Percentiles rank a stretch among this genome's conserved stretches.
Conservation (phyloP, 2,329 filamentous ascomycete species). For the Diaporthe velutina region DNA sequence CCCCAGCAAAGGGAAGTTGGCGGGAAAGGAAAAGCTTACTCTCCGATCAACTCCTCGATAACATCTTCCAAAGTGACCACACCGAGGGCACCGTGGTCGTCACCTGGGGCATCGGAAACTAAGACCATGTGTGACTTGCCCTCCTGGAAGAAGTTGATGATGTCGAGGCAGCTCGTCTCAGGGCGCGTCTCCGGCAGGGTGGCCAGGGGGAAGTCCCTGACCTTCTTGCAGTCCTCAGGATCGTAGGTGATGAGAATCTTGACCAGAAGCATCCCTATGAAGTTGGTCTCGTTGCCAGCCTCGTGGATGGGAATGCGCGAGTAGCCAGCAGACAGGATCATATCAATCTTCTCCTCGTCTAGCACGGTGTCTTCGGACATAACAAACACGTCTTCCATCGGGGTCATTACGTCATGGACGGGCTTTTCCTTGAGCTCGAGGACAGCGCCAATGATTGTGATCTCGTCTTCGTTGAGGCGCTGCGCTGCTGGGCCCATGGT, state of each 20-base stretch:
- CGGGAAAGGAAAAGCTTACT: conserved; percentile 70
- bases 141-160: conserved; percentile 99
- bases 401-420: conserved; percentile 97
- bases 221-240: conserved; percentile 88
- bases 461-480: conserved; percentile 94
- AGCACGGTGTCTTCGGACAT: conserved; percentile 96
- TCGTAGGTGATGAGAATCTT: conserved; percentile 99
- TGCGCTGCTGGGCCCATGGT: conserved; percentile 89
- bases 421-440: conserved; percentile 96
- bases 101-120: conserved; percentile 90
- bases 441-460: conserved; percentile 98
- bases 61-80: conserved; percentile 98
- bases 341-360: conserved; percentile 94
- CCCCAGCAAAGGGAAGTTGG: neutral
- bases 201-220: conserved; percentile 91
- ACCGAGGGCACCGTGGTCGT: conserved; percentile 88
- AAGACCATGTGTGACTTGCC: conserved; percentile 99
- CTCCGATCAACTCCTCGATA: conserved; percentile 97
- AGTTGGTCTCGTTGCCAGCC: conserved; percentile 85
- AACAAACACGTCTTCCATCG: conserved; percentile 96
- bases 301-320: conserved; percentile 96
- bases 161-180: conserved; percentile 96
- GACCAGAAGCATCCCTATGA: conserved; percentile 96
- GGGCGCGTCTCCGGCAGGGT: conserved; percentile 95
- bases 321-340: conserved; percentile 92